These are phyloP conservation scores for Hypoxylon perforatum DNA, from an alignment of 495 filamentous ascomycete genomes.

Conservation along the genomic window DNA sequence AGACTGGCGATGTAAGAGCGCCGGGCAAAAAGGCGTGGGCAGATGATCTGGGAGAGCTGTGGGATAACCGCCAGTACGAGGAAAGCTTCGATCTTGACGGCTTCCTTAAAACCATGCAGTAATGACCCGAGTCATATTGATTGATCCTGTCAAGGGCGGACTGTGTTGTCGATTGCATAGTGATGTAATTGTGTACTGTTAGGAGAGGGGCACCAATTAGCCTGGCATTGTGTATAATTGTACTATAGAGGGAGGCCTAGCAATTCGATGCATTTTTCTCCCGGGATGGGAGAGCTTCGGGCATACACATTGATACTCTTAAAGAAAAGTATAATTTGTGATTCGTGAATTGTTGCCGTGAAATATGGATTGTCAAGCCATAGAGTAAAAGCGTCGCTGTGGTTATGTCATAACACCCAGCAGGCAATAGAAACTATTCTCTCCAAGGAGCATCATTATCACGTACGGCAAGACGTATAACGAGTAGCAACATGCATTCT, in stretches of 20 bases:
- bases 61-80: conserved; percentile 96
- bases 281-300: conserved; percentile 8
- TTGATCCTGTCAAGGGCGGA: conserved; percentile 9
- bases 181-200: conserved; percentile 2
- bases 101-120: conserved; percentile 90
- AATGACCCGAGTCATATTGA: conserved; percentile 18
- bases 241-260: conserved; percentile 22
- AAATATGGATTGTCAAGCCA: no score
- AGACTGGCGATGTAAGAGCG: conserved; percentile 89
- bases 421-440: no score
- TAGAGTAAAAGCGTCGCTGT: no score
- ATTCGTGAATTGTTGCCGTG: not conserved
- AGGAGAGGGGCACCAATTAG: not conserved
- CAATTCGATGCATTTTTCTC: conserved; percentile 11
- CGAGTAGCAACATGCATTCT: no score
- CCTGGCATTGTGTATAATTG: conserved; percentile 36
- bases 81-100: conserved; percentile 95
- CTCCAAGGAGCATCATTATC: no score
- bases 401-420: no score
- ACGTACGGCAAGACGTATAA: no score
- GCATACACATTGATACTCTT: conserved; percentile 17
- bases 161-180: not conserved
- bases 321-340: not conserved
- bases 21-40: conserved; percentile 96
- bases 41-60: conserved; percentile 93